Evolutionary conservation across 306 rosid genomes (phyloP), one percentile per base, ranked within the genome.

Genomic region (Fagus sylvatica): DNA sequence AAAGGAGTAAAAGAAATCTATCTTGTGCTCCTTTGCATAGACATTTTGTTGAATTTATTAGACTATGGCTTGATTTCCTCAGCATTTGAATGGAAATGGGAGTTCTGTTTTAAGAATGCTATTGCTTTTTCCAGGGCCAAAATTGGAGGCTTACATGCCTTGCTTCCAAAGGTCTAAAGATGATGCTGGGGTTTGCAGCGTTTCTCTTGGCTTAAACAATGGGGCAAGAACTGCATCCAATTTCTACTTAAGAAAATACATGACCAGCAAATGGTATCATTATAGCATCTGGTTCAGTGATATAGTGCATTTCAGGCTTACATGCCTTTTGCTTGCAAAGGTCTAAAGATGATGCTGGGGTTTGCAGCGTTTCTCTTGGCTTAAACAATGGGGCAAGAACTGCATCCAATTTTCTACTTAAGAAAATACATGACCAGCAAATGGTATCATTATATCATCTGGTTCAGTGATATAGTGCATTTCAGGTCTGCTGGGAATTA

Each of bases 71-170:
- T 74, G 69, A 10, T 69, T 53, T 30, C 34, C 48, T 61, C 69
- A 32, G 71, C 61, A 60, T 78, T 60, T 78, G 51, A 46, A 46
- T 46, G 71, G 49, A 48, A 71, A 73, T 54, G 76, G 17, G 75
- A 41, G 33, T 68, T 43, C 53, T 17, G 17, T 75, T 71, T 51
- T 71, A 61, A 41, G 70, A 80, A 36, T 74, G 56, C 59, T 85
- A 81, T 79, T 85, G 66, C 79, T 46, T 82, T 85, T 85, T 72
- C 81, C 84, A 85, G 86, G 84, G 84, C 84, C 80, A 82, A 83
- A 79, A 80, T 83, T 80, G 85, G 89, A 76, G 84, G 86, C 86
- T 79, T 22, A 22, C 28, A 22, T 22, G 28, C 28, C 28, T 82
- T 73, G 84, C 86, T 82, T 79, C 82, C 76, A 64, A 76, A 67